These are phyloP conservation scores for Aphanomyces invadans DNA, from an alignment of 352 stramenopile species.

Conservation along the genomic window DNA sequence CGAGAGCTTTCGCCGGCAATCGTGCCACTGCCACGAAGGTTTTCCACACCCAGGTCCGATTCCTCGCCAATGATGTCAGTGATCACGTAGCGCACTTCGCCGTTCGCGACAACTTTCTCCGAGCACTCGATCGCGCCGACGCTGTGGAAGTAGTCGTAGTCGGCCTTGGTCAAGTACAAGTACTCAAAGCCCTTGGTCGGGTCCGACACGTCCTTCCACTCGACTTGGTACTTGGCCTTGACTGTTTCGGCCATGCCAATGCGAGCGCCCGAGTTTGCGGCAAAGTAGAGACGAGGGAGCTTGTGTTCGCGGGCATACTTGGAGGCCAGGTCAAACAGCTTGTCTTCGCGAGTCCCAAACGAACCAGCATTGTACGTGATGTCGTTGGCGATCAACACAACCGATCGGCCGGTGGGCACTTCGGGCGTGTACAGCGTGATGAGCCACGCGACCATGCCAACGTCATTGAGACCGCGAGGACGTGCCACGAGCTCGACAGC, in stretches of 20 bases:
- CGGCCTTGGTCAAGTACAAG: slow-evolving; percentile 92
- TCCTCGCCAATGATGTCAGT: slow-evolving; percentile 98
- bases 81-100: slow-evolving; percentile 90
- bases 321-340: slow-evolving; percentile 97
- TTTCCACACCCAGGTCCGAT: slow-evolving; percentile 98
- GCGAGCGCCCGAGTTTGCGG: slow-evolving; percentile 97
- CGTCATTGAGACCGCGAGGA: slow-evolving; percentile 93
- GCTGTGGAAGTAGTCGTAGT: slow-evolving; percentile 90
- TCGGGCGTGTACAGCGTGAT: slow-evolving; percentile 97
- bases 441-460: slow-evolving; percentile 99
- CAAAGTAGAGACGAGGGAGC: slow-evolving; percentile 97
- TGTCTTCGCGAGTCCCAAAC: slow-evolving; percentile 98
- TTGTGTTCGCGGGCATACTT: slow-evolving; percentile 89
- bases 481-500: slow-evolving; percentile 51
- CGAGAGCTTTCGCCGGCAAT: slow-evolving; percentile 98
- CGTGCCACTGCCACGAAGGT: slow-evolving; percentile 96
- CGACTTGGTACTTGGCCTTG: slow-evolving; percentile 97
- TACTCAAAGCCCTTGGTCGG: slow-evolving; percentile 98
- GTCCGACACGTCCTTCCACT: slow-evolving; percentile 95
- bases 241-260: slow-evolving; percentile 98
- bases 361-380: slow-evolving; percentile 99
- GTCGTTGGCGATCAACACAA: slow-evolving; percentile 99
- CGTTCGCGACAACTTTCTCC: slow-evolving; percentile 43
- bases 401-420: slow-evolving; percentile 93
- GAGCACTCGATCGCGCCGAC: slow-evolving; percentile 87